Evolutionary conservation across 163 green algal genomes (phyloP).

Genomic region (Coccomyxa subellipsoidea): DNA sequence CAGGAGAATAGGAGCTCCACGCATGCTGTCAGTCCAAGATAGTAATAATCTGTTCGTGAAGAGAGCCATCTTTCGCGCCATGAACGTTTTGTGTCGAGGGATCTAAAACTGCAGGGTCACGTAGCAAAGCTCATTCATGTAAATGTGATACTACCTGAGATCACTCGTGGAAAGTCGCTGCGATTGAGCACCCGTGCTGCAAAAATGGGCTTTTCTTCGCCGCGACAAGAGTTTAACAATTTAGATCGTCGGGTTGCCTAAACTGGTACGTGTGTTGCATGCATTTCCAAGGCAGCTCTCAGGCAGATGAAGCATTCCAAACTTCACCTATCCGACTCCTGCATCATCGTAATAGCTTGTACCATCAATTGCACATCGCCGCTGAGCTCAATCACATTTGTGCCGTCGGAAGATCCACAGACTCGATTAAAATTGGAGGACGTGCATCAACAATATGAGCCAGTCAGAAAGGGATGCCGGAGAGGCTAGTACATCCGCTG

Average conservation of each 20-base stretch:
- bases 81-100: neutral
- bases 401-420: no score
- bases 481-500: neutral
- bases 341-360: no score
- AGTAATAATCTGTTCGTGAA: neutral
- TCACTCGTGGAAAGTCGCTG: neutral
- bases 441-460: neutral
- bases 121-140: neutral
- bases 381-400: no score
- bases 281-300: no score
- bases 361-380: no score
- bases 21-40: neutral
- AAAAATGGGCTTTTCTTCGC: neutral
- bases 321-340: no score
- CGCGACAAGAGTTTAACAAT: no score
- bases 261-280: no score
- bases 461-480: neutral
- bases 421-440: no score
- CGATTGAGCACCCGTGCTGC: neutral
- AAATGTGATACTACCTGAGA: neutral
- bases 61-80: neutral
- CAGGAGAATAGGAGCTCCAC: neutral
- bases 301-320: no score
- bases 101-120: neutral
- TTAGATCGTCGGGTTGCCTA: no score